Conservation (phyloP, 2,329 filamentous ascomycete species). For the Fusarium multiceps region DNA sequence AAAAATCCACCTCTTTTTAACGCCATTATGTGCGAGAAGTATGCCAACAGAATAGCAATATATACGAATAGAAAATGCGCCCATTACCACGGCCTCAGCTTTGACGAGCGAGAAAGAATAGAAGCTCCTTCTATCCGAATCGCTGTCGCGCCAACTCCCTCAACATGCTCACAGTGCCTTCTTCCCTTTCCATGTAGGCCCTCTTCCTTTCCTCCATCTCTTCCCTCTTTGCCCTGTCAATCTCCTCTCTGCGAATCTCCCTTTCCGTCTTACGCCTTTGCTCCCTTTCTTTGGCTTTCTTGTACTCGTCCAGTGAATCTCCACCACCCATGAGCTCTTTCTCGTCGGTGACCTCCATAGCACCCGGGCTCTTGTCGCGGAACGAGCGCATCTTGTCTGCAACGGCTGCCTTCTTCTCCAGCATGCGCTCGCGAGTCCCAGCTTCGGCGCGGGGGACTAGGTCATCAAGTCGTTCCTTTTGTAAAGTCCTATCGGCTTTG, state of each 20-base stretch:
- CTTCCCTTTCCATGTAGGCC: constrained; percentile 80
- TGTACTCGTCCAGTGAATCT: constrained; percentile 73
- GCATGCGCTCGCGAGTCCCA: constrained; percentile 81
- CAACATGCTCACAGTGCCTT: constrained; percentile 85
- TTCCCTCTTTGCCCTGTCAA: constrained; percentile 76
- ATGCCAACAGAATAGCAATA: not conserved
- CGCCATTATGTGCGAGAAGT: not conserved
- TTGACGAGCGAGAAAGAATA: not conserved
- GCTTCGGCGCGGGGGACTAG: constrained; percentile 84
- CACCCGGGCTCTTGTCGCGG: constrained; percentile 71
- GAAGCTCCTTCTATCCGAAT: constrained; percentile 67
- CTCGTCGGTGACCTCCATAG: constrained; percentile 67
- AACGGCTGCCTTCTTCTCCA: constrained; percentile 84
- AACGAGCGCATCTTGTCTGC: constrained; percentile 81
- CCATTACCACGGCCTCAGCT: not conserved
- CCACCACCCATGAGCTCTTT: constrained; percentile 81
- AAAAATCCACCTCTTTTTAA: constrained; percentile 15
- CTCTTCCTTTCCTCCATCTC: constrained; percentile 83
- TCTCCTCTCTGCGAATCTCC: constrained; percentile 84
- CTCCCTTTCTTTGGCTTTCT: constrained; percentile 71
- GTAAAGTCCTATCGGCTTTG: constrained; percentile 70
- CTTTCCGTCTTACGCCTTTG: constrained; percentile 84
- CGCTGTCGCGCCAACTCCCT: constrained; percentile 81
- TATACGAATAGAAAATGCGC: not conserved
- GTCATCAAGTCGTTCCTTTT: constrained; percentile 82